Evolutionary conservation across 2,329 filamentous ascomycete genomes (phyloP).

Genomic region (Hymenoscyphus infarciens): DNA sequence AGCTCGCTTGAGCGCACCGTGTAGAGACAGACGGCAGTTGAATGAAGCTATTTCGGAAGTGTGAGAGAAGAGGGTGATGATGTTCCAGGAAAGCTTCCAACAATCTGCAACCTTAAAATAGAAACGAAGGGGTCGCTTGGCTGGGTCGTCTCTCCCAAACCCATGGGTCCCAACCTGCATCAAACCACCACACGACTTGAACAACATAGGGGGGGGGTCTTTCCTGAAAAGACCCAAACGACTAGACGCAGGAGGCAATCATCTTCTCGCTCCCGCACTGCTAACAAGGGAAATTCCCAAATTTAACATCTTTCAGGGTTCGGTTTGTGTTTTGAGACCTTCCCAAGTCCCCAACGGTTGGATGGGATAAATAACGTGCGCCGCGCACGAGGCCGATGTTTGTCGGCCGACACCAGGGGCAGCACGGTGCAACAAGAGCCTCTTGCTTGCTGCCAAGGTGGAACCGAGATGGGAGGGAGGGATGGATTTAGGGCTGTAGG

Average conservation of each 20-base stretch:
- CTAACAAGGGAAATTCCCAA: background rate
- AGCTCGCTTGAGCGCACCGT: background rate
- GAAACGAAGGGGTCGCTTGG: background rate
- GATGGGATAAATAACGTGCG: background rate
- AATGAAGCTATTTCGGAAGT: background rate
- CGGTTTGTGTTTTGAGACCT: background rate
- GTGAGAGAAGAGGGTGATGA: background rate
- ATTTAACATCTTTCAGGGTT: background rate
- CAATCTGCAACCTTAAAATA: background rate
- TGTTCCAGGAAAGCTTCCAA: background rate
- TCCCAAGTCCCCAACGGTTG: conserved; percentile 2
- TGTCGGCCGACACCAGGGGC: conserved; percentile 4
- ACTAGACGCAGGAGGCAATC: no score
- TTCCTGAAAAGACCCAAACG: background rate
- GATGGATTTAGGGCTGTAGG: conserved; percentile 5
- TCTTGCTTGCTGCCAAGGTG: conserved; percentile 2
- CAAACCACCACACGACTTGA: no score
- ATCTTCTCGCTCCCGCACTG: no score
- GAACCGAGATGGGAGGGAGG: conserved; percentile 2
- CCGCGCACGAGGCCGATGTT: background rate
- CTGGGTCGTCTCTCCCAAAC: background rate
- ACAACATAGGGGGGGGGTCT: no score
- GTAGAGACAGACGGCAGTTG: background rate
- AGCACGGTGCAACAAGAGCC: conserved; percentile 7
- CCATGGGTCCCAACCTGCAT: background rate